Percentiles rank a stretch among this genome's conserved stretches.
Conservation (phyloP, 2,329 filamentous ascomycete species). For the Leptographium radiaticola region DNA sequence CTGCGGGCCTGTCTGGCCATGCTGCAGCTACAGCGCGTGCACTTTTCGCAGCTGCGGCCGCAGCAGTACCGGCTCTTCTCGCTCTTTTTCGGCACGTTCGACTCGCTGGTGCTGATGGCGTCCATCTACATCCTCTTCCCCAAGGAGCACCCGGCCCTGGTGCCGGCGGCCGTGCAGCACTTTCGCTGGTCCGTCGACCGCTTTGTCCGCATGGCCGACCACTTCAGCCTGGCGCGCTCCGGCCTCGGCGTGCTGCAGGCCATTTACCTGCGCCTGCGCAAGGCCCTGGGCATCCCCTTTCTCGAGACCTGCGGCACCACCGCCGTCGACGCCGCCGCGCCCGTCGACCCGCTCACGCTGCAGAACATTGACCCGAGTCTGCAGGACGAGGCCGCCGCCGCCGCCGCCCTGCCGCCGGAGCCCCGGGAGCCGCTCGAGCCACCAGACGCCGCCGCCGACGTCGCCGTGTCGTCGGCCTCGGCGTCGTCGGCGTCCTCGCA, state of each 20-base stretch:
- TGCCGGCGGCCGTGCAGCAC: conserved; percentile 36
- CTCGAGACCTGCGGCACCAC: conserved; percentile 11
- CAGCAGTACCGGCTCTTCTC: conserved; percentile 41
- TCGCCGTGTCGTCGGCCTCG: neutral
- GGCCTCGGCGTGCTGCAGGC: conserved; percentile 42
- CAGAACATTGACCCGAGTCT: conserved; percentile 13
- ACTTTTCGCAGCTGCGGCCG: conserved; percentile 34
- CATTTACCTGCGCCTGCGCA: conserved; percentile 39
- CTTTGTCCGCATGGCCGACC: conserved; percentile 40
- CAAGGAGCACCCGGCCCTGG: conserved; percentile 35
- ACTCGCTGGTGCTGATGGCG: conserved; percentile 47
- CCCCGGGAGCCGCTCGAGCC: no score
- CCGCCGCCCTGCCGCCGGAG: neutral
- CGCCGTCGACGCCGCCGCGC: conserved; percentile 7
- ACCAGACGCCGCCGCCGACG: no score
- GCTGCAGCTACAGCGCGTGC: conserved; percentile 38
- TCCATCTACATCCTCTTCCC: conserved; percentile 50
- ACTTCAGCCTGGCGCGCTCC: conserved; percentile 39
- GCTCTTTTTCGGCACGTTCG: conserved; percentile 51
- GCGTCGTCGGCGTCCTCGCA: neutral
- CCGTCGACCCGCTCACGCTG: conserved; percentile 2
- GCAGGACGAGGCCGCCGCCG: neutral
- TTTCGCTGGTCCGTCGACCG: conserved; percentile 47
- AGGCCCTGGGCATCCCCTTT: conserved; percentile 27
- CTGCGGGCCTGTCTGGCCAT: conserved; percentile 42